Evolutionary conservation across 2,329 filamentous ascomycete species (phyloP).

Genomic region (Dactylellina drechsleri): DNA sequence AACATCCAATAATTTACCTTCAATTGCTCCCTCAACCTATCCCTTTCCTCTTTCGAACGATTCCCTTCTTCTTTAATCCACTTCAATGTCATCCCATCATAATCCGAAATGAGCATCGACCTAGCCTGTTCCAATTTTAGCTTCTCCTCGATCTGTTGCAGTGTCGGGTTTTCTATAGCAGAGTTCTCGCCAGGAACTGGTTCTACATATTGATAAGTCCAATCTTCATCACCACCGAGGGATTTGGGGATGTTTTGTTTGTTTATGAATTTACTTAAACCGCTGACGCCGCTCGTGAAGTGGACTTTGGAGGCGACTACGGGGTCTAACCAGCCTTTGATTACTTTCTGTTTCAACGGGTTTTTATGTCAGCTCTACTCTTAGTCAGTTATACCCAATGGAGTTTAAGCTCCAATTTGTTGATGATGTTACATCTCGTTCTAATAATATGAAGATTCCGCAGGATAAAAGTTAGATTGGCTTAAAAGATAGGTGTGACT

Average conservation of each 20-base stretch:
- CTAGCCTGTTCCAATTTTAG: conserved; percentile 70
- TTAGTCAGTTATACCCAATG: conserved; percentile 64
- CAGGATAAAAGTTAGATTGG: not conserved
- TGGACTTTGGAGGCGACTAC: conserved; percentile 94
- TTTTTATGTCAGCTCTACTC: not conserved
- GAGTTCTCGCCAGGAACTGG: conserved; percentile 80
- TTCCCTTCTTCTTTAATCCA: conserved; percentile 70
- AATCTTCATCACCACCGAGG: conserved; percentile 85
- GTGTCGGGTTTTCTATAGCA: conserved; percentile 70
- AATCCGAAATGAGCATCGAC: conserved; percentile 73
- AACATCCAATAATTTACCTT: conserved; percentile 84
- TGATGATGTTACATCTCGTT: no score
- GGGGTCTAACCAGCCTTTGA: conserved; percentile 94
- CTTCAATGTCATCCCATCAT: conserved; percentile 76
- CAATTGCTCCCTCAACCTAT: conserved; percentile 72
- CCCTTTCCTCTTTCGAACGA: conserved; percentile 64
- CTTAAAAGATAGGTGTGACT: not conserved
- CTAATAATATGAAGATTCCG: not conserved
- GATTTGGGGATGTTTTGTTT: conserved; percentile 78
- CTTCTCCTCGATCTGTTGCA: conserved; percentile 65
- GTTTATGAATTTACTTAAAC: conserved; percentile 80
- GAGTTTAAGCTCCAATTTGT: no score
- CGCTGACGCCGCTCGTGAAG: conserved; percentile 83
- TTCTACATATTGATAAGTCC: conserved; percentile 83
- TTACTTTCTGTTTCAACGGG: conserved; percentile 72